Percentiles rank a stretch among this genome's conserved stretches.
Conservation (phyloP, 2,329 filamentous ascomycete genomes). For the Didymella arachidicola region DNA sequence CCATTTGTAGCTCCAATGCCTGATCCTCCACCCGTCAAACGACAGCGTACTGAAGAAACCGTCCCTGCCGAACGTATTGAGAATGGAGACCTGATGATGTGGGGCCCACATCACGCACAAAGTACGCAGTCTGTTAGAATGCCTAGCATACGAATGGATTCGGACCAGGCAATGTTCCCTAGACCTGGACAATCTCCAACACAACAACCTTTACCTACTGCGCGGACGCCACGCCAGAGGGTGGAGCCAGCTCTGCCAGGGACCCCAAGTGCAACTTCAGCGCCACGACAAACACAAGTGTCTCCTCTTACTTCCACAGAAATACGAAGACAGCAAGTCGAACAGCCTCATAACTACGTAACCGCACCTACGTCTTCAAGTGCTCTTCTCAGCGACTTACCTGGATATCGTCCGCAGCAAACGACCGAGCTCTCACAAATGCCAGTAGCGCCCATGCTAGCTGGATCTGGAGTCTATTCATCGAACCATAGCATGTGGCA, state of each 20-base stretch:
- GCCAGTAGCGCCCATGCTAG: not conserved
- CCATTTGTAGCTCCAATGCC: not conserved
- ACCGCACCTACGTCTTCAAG: not conserved
- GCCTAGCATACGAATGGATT: not conserved
- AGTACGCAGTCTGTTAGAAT: too few species aligned
- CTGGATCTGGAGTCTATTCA: not conserved
- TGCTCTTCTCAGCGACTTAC: not conserved
- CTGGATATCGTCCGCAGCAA: not conserved
- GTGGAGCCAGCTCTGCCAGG: not conserved
- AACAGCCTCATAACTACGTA: slow-evolving; percentile 17
- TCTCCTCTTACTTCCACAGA: slow-evolving; percentile 7
- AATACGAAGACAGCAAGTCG: slow-evolving; percentile 20
- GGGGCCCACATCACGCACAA: not conserved
- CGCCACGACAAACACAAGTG: not conserved
- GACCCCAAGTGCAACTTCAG: not conserved
- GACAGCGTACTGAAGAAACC: slow-evolving; percentile 24
- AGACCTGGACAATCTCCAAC: not conserved
- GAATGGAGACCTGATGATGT: not conserved
- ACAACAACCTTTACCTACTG: not conserved
- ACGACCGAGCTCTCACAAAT: not conserved
- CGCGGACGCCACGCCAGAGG: not conserved
- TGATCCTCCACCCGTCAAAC: slow-evolving; percentile 21
- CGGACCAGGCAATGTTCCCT: not conserved
- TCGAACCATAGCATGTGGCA: slow-evolving; percentile 7
- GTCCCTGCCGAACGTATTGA: not conserved